These are phyloP conservation scores for Blastobotrys aristatus DNA, from an alignment of 1,139 yeast species.

Conservation along the genomic window DNA sequence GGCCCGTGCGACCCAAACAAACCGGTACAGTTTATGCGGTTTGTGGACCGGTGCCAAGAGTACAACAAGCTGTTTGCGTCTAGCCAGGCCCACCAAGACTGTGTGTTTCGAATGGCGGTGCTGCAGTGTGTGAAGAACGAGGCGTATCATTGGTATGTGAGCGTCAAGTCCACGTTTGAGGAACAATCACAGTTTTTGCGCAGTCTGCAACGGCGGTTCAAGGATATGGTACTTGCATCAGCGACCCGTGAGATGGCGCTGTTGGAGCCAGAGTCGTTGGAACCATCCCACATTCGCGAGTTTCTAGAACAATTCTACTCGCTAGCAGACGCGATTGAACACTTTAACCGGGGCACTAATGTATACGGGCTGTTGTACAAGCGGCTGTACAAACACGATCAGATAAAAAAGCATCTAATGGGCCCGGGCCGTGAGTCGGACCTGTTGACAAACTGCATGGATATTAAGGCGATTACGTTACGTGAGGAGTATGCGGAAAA, in stretches of 20 bases:
- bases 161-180: slow-evolving; percentile 4
- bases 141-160: slow-evolving; percentile 14
- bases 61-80: not conserved
- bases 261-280: slow-evolving; percentile 7
- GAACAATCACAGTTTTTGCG: slow-evolving; percentile 9
- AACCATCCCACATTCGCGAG: slow-evolving; percentile 2
- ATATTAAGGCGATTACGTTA: slow-evolving; percentile 10
- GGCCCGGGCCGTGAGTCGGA: slow-evolving; percentile 13
- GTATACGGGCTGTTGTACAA: slow-evolving; percentile 12
- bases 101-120: slow-evolving; percentile 7
- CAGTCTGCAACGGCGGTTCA: slow-evolving; percentile 8
- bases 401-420: slow-evolving; percentile 10
- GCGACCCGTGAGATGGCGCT: slow-evolving; percentile 11
- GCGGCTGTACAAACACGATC: slow-evolving; percentile 10
- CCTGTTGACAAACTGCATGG: slow-evolving; percentile 11
- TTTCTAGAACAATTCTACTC: slow-evolving; percentile 10
- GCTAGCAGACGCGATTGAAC: slow-evolving; percentile 13
- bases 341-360: slow-evolving; percentile 11
- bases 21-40: slow-evolving; percentile 10
- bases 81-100: slow-evolving; percentile 1
- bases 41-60: slow-evolving; percentile 11
- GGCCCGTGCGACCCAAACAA: slow-evolving; percentile 11
- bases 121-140: slow-evolving; percentile 5
- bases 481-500: slow-evolving; percentile 11
- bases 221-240: slow-evolving; percentile 7